These are phyloP conservation scores for Prunus dulcis DNA, from an alignment of 306 rosid species.

Conservation along the genomic window DNA sequence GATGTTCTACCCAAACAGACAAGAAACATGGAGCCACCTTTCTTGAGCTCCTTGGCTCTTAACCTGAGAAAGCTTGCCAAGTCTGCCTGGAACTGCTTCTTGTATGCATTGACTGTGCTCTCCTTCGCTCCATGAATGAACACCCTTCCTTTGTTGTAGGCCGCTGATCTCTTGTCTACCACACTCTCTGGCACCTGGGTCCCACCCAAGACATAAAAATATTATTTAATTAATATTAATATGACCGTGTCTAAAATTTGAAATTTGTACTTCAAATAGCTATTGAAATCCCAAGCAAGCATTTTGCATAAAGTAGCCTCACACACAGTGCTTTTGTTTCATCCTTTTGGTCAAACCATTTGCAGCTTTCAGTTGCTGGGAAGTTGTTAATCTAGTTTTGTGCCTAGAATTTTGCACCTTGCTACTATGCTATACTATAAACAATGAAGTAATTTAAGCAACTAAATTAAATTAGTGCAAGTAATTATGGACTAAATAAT, in stretches of 20 bases:
- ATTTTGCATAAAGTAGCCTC: background rate
- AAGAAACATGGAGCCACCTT: slow-evolving; percentile 86
- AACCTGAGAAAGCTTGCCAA: slow-evolving; percentile 60
- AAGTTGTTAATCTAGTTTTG: background rate
- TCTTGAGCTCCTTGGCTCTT: slow-evolving; percentile 84
- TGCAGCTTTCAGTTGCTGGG: too few species aligned
- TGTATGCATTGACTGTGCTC: slow-evolving; percentile 67
- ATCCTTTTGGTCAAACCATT: slow-evolving; percentile 6
- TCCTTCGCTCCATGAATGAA: slow-evolving; percentile 83
- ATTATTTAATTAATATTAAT: background rate
- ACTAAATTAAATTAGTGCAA: background rate
- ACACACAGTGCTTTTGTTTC: background rate
- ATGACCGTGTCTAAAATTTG: background rate
- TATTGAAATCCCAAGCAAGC: background rate
- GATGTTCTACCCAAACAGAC: slow-evolving; percentile 83
- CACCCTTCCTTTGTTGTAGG: slow-evolving; percentile 85
- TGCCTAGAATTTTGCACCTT: background rate
- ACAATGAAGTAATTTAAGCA: background rate
- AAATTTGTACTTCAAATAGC: background rate
- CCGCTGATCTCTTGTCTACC: slow-evolving; percentile 52
- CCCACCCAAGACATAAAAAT: background rate
- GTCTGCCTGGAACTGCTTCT: slow-evolving; percentile 73
- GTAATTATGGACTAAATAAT: background rate
- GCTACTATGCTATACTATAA: background rate
- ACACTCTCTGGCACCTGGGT: slow-evolving; percentile 70